A percentile compares a stretch with the other conserved stretches of the same genome.
phyloP scores from a whole-genome alignment of 2,329 filamentous ascomycete genomes.

The Cadophora luteo-olivacea region DNA sequence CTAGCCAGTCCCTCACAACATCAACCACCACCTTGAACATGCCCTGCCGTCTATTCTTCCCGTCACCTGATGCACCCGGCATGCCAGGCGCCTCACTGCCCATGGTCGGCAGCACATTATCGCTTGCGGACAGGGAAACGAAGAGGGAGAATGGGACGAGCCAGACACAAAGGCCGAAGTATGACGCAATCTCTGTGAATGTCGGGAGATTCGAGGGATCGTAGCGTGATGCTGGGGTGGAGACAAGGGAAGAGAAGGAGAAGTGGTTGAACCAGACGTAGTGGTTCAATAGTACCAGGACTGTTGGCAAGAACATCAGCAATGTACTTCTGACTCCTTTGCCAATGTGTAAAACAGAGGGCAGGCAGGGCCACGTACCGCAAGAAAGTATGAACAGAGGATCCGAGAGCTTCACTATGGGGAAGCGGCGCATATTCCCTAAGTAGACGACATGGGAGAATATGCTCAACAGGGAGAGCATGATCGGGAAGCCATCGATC shows the following conservation, averaged over 20 bases:
- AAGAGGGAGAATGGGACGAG: conserved; percentile 94
- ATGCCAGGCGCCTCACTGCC: conserved; percentile 68
- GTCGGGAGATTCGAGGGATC: conserved; percentile 71
- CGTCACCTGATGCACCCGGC: conserved; percentile 47
- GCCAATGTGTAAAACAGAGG: neutral
- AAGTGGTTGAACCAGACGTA: conserved; percentile 97
- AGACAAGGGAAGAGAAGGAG: conserved; percentile 64
- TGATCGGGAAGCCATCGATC: conserved; percentile 85
- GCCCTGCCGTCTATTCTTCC: conserved; percentile 62
- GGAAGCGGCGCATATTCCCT: conserved; percentile 79
- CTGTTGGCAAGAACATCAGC: conserved; percentile 49
- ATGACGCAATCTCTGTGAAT: conserved; percentile 94
- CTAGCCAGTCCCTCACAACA: conserved; percentile 58
- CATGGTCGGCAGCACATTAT: conserved; percentile 94
- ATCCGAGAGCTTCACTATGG: conserved; percentile 84
- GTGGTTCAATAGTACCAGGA: conserved; percentile 86
- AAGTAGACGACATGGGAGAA: conserved; percentile 84
- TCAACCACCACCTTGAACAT: conserved; percentile 72
- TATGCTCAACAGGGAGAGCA: conserved; percentile 76
- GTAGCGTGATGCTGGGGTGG: conserved; percentile 66
- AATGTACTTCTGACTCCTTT: neutral
- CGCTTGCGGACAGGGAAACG: conserved; percentile 89
- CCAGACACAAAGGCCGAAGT: conserved; percentile 97
- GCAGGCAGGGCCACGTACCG: conserved; percentile 57
- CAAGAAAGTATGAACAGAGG: conserved; percentile 87